These are phyloP conservation scores for Cytospora schulzeri DNA, from an alignment of 2,329 filamentous ascomycete genomes.

Conservation along the genomic window DNA sequence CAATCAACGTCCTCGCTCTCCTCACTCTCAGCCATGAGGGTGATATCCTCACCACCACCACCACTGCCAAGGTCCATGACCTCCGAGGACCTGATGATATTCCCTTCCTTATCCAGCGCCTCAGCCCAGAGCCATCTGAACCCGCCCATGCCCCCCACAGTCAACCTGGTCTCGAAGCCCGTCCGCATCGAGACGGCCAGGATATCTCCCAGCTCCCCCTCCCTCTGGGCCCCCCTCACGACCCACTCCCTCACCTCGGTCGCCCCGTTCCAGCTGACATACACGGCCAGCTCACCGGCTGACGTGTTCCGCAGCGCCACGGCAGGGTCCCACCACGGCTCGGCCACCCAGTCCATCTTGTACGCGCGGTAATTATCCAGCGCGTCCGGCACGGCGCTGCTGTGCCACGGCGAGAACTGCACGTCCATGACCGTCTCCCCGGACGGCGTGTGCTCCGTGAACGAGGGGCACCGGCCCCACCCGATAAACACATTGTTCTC, in stretches of 20 bases:
- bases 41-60: slow-evolving; percentile 7
- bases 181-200: slow-evolving; percentile 20
- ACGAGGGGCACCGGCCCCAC: slow-evolving; percentile 49
- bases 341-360: slow-evolving; percentile 35
- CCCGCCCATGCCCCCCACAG: background rate
- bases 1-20: slow-evolving; percentile 7
- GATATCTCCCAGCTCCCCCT: background rate
- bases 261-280: slow-evolving; percentile 40
- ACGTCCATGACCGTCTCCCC: slow-evolving; percentile 45
- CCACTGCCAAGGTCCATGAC: slow-evolving; percentile 29
- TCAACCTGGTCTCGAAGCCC: slow-evolving; percentile 26
- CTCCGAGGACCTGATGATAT: slow-evolving; percentile 33
- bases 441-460: slow-evolving; percentile 46
- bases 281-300: slow-evolving; percentile 26
- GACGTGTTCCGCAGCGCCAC: slow-evolving; percentile 28
- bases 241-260: slow-evolving; percentile 34
- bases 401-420: slow-evolving; percentile 39
- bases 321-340: slow-evolving; percentile 32
- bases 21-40: slow-evolving; percentile 5
- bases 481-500: slow-evolving; percentile 44
- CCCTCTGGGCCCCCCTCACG: slow-evolving; percentile 11
- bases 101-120: slow-evolving; percentile 21
- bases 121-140: slow-evolving; percentile 24
- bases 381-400: slow-evolving; percentile 30
- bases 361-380: slow-evolving; percentile 34